Evolutionary conservation across 2,329 filamentous ascomycete species (phyloP), one percentile per base, ranked within the genome.

Genomic region (Cryphonectria radicalis): DNA sequence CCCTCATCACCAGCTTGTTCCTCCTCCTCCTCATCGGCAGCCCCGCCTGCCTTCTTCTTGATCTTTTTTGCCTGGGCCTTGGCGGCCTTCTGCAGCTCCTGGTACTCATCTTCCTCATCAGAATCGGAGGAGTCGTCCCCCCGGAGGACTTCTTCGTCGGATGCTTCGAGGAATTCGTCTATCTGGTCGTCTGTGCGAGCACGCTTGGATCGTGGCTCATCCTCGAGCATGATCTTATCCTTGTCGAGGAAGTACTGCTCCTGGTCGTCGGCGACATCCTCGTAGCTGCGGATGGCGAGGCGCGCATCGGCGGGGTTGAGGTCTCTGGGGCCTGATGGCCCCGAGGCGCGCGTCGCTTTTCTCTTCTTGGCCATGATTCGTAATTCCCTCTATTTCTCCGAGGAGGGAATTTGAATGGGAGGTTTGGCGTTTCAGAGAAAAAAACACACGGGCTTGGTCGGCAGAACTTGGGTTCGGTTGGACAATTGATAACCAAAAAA

Each of bases 261-360:
- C 80, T 97, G 94, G 1, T 94, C 97, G 80, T 98, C 92, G 75
- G 95, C 93, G 76, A 99, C 91, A 81, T 97, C 94, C 81, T 95
- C 91, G 80, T 88, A 95, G 2, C 89, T 91, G 63, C 81, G 85
- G 76, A 91, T 84, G 35, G 85, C 86, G 22, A 94, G 86, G 67
- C 90, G 89, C 50, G 91, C 88, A 74, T 91, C 89, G 43, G 83
- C 81, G 64, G 84, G 78, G 77, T 91, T 82, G 72, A 88, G 78
- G 46, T 89, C 88, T 73, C 84, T 85, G 4, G 88, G 87, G 3
- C 87, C 88, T 11, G 81, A 82, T 28, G 84, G 81, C 72, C 80
- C 82, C 43, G 82, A 76, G 67, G 78, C 85, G 73, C 86, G 84
- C 32, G 87, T 84, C 0, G 89, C 91, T 84, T 95, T 96, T 86